Conservation (phyloP, 2,329 filamentous ascomycete genomes). For the Aspergillus ruber region DNA sequence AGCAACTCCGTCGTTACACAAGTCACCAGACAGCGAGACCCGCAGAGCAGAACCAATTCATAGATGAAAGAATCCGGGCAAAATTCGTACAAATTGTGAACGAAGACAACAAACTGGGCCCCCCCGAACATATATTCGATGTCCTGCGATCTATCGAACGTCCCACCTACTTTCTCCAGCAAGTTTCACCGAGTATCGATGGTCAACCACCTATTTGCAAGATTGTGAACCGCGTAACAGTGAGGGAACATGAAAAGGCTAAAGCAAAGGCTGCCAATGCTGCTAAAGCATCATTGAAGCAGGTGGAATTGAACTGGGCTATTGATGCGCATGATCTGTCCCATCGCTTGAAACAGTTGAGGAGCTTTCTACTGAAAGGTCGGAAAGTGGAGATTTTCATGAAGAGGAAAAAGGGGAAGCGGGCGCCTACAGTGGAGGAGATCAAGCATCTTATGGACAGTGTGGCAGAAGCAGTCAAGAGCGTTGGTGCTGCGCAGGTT, state of each 20-base stretch:
- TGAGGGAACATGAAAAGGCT: conserved; percentile 41
- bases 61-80: conserved; percentile 30
- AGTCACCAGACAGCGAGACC: conserved; percentile 2
- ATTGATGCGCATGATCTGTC: conserved; percentile 69
- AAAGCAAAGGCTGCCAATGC: conserved; percentile 34
- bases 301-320: conserved; percentile 85
- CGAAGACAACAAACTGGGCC: conserved; percentile 24
- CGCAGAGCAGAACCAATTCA: conserved; percentile 12
- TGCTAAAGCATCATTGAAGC: conserved; percentile 51
- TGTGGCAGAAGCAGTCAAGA: conserved; percentile 42
- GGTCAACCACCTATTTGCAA: conserved; percentile 59
- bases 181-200: conserved; percentile 35
- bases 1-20: conserved; percentile 8
- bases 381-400: conserved; percentile 68
- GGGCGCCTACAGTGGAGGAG: conserved; percentile 56
- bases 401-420: conserved; percentile 59
- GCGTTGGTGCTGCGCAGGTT: conserved; percentile 36
- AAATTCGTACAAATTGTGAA: conserved; percentile 29
- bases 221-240: conserved; percentile 55
- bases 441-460: conserved; percentile 51
- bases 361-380: conserved; percentile 66
- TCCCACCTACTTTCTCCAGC: conserved; percentile 46
- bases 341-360: conserved; percentile 63
- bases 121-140: conserved; percentile 20
- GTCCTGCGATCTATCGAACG: conserved; percentile 44